These are phyloP conservation scores for Pharnaceum exiguum DNA, from an alignment of 148 eudicot species.

Conservation along the genomic window DNA sequence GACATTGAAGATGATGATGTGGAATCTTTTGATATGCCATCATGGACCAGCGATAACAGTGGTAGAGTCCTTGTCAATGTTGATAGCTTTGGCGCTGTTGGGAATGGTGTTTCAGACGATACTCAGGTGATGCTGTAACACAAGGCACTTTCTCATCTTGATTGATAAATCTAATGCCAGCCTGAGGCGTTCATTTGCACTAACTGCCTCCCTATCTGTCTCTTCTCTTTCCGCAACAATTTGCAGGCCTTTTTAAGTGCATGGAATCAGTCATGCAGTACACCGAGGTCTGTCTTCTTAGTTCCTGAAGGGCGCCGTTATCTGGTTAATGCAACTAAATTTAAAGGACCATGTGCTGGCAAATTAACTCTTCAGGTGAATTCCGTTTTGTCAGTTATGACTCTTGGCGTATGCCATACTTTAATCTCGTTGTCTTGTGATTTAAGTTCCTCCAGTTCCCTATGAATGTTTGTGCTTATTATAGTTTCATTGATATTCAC, in stretches of 20 bases:
- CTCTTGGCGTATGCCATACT: background rate
- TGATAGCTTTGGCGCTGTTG: constrained; percentile 82
- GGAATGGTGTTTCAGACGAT: constrained; percentile 87
- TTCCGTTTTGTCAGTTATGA: background rate
- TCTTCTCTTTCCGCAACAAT: constrained; percentile 2
- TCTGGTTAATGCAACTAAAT: constrained; percentile 82
- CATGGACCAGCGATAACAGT: constrained; percentile 34
- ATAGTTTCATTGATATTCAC: background rate
- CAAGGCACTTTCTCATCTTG: background rate
- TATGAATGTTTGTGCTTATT: background rate
- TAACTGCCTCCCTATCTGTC: background rate
- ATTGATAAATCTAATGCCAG: constrained; percentile 6
- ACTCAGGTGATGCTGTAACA: constrained; percentile 48
- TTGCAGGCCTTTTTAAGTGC: constrained; percentile 72
- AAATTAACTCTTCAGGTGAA: constrained; percentile 68
- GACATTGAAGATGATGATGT: constrained; percentile 46
- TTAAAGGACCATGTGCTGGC: constrained; percentile 76
- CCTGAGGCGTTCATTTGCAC: constrained; percentile 10
- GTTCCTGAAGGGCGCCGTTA: constrained; percentile 69
- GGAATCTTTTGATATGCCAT: constrained; percentile 31
- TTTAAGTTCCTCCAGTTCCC: background rate
- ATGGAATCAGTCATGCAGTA: constrained; percentile 82
- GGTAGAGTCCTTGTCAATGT: constrained; percentile 69
- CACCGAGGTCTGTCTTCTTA: constrained; percentile 59
- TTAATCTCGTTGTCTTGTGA: background rate